Base-by-base conservation (phyloP, 768 basidiomycete genomes). In the Cyclocybe cylindracea region DNA sequence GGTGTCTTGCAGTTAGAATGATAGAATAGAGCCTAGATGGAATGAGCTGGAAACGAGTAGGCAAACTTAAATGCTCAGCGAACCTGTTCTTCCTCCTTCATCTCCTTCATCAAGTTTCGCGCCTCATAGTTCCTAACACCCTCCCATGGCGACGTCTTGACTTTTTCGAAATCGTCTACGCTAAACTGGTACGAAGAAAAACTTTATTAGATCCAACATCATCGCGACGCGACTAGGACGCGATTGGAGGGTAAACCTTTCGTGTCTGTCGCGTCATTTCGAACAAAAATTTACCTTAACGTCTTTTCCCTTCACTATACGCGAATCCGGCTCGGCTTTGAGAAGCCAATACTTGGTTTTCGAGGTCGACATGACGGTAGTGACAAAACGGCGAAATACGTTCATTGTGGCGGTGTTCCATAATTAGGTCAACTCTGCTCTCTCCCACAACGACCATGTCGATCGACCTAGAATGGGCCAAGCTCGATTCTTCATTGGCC, bases 391-490 rank as follows among this genome's bases (percentile, higher is more conserved):
- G 37, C 11, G 37, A 11, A 38, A 38, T 3, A 7, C 7, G 37
- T 38, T 38, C 11, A 11, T 38, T 38, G 37, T 11, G 37, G 40
- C 16, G 14, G 24, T 18, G 40, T 42, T 38, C 37, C 37, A 38
- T 3, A 42, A 50, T 41, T 53, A 60, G 48, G 59, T 57, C 53
- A 52, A 56, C 51, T 16, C 14, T 34, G 35, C 45, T 52, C 56
- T 19, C 53, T 53, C 54, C 50, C 44, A 55, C 52, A 41, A 51
- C 50, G 48, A 57, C 55, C 46, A 97, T 97, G 95, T 96, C 94
- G 13, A 84, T 99, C 71, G 96, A 98, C 74, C 74, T 99, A 48
- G 91, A 96, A 75, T 99, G 96, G 95, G 70, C 74, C 58, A 84
- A 86, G 59, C 83, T 98, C 55, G 86, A 93, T 70, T 67, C 78